Base-by-base conservation (phyloP, 139 green algal genomes). In the Desmodesmus armatus region DNA sequence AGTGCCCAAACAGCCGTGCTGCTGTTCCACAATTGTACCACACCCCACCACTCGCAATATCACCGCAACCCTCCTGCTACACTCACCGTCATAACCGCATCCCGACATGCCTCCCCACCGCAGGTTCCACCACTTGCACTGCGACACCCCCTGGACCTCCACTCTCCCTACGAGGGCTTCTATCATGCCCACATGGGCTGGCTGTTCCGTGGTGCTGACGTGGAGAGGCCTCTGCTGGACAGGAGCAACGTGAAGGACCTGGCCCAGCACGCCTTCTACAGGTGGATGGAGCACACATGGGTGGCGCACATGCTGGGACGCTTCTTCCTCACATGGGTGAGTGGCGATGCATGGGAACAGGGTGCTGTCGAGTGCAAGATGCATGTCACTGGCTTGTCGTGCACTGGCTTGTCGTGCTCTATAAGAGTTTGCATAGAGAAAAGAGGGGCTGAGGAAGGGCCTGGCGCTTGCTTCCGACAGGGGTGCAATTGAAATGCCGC, bases 121-220 rank as follows among this genome's bases (percentile, higher is more conserved):
- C 29, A 41, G n/a, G 21, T 33, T 4, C 21, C 91, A 94, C 86
- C 91, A 94, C 85, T 78, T 82, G 31, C 80, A 92, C 82, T 89
- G 78, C 58, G 91, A 94, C 86, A 94, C 90, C 84, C 82, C 2
- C 73, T 89, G 77, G 91, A 94, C 71, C 90, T 87, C 6, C 91
- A 94, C 83, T 91, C 88, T 23, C 90, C 91, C 13, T 90, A 94
- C 70, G 91, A 94, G 79, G 91, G 91, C 75, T 90, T 93, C 80
- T 93, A 85, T 86, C 87, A 84, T 58, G 87, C 62, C 47, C 90
- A 94, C 87, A 75, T 85, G 41, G 87, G 88, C 13, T 94, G 90
- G 90, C 85, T 94, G 25, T 74, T 92, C 7, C 90, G 93, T 67
- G 77, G 87, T 31, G 62, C 90, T 73, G 39, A 74, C 44, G 21